Evolutionary conservation across 306 rosid genomes (phyloP).

Genomic region (Mucuna pruriens): DNA sequence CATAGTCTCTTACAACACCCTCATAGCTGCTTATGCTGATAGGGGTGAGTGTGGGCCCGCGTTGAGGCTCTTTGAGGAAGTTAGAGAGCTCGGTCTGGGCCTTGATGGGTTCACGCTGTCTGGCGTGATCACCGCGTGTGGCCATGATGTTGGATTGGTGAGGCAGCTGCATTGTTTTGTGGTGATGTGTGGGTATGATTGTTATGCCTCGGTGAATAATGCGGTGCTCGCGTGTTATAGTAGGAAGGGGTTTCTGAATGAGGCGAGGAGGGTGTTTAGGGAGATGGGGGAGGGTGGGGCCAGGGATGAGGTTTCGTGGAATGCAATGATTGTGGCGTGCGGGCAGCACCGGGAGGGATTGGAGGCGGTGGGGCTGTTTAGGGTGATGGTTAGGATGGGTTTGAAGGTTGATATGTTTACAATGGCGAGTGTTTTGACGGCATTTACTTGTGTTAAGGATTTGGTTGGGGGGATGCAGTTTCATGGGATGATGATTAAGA

Average conservation of each 20-base stretch:
- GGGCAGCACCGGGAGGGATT: slow-evolving; percentile 73
- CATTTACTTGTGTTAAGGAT: slow-evolving; percentile 68
- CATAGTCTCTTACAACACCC: slow-evolving; percentile 53
- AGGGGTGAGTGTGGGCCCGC: slow-evolving; percentile 51
- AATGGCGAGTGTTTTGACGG: slow-evolving; percentile 84
- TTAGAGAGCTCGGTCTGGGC: slow-evolving; percentile 48
- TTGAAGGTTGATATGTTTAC: slow-evolving; percentile 76
- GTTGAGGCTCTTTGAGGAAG: slow-evolving; percentile 50
- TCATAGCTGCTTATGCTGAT: slow-evolving; percentile 65
- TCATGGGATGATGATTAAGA: slow-evolving; percentile 78
- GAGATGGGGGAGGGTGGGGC: slow-evolving; percentile 54
- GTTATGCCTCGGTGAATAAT: slow-evolving; percentile 67
- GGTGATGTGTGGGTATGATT: slow-evolving; percentile 60
- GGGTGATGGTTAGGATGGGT: slow-evolving; percentile 64
- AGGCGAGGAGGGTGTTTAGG: slow-evolving; percentile 46
- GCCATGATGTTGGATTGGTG: slow-evolving; percentile 52
- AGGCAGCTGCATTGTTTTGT: slow-evolving; percentile 55
- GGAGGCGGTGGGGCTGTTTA: slow-evolving; percentile 64
- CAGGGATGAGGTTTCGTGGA: slow-evolving; percentile 85
- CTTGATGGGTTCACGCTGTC: slow-evolving; percentile 79
- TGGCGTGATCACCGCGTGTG: slow-evolving; percentile 40
- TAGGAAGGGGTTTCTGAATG: slow-evolving; percentile 52
- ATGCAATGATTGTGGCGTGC: slow-evolving; percentile 70
- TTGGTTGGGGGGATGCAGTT: slow-evolving; percentile 76
- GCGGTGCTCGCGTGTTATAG: slow-evolving; percentile 60